Evolutionary conservation across 768 basidiomycete genomes (phyloP).

Genomic region (Hypholoma fasciculare): DNA sequence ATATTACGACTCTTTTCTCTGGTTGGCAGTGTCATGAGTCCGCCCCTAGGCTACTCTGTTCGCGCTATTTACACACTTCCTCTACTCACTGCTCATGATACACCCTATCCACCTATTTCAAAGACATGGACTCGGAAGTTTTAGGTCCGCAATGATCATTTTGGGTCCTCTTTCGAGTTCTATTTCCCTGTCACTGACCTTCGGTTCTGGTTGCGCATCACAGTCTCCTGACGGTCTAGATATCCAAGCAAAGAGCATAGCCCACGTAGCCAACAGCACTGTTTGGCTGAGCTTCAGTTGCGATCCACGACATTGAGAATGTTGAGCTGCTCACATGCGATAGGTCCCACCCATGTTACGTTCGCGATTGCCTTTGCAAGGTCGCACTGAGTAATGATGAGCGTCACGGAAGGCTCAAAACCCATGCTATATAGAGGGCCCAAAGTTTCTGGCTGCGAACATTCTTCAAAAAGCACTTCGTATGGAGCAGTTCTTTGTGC

Average conservation of each 20-base stretch:
- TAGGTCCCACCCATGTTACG: slow-evolving; percentile 2
- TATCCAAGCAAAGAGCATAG: not conserved
- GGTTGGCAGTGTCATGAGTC: not conserved
- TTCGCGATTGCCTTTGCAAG: not conserved
- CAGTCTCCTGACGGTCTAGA: not conserved
- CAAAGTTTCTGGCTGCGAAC: not conserved
- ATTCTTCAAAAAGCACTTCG: not conserved
- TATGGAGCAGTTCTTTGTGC: not conserved
- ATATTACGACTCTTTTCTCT: not conserved
- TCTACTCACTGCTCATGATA: not conserved
- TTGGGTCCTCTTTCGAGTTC: not conserved
- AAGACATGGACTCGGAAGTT: no score
- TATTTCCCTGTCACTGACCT: not conserved
- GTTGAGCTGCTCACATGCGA: not conserved
- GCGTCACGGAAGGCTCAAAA: no score
- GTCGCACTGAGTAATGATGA: not conserved
- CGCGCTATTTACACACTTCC: not conserved
- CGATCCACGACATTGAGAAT: no score
- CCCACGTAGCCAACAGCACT: not conserved
- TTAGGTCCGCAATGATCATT: no score
- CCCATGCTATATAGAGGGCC: not conserved
- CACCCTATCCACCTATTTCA: not conserved
- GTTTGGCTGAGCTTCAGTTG: no score
- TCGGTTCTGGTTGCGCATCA: not conserved
- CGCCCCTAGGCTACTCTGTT: no score